Conservation (phyloP, 202 grass and related monocot genomes). For the Eragrostis tef region DNA sequence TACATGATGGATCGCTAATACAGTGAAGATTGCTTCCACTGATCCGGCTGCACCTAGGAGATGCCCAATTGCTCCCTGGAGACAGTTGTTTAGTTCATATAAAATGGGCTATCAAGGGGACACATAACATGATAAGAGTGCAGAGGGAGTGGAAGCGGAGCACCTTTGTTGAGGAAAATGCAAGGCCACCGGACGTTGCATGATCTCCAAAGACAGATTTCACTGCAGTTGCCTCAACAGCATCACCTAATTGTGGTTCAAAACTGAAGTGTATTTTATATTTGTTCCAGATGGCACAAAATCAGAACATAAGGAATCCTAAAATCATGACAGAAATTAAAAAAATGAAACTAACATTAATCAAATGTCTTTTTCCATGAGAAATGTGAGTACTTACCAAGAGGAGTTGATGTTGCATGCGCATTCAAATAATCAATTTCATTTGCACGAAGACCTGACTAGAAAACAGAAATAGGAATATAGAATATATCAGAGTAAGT, state of each 20-base stretch:
- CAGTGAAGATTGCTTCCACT: constrained; percentile 84
- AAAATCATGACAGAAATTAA: not conserved
- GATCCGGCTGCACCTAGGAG: constrained; percentile 88
- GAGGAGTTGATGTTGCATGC: constrained; percentile 90
- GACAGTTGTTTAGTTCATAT: not conserved
- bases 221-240: constrained; percentile 73
- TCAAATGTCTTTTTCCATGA: not conserved
- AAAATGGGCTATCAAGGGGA: not conserved
- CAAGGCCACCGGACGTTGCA: constrained; percentile 65
- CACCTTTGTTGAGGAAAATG: constrained; percentile 93
- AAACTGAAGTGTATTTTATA: constrained; percentile 19
- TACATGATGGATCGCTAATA: constrained; percentile 85
- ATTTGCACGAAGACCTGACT: constrained; percentile 77
- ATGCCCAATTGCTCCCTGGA: constrained; percentile 88
- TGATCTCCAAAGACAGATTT: constrained; percentile 72
- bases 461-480: constrained; percentile 20
- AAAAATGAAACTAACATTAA: not conserved
- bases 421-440: constrained; percentile 93
- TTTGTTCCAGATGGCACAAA: not conserved
- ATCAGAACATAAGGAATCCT: not conserved
- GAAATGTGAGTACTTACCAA: constrained; percentile 58
- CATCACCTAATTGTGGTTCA: constrained; percentile 65
- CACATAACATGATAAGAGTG: not conserved
- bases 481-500: constrained; percentile 9
- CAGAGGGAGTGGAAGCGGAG: not conserved